Base-by-base conservation (phyloP, 2,329 filamentous ascomycete genomes). In the Xylariaceae sp. region DNA sequence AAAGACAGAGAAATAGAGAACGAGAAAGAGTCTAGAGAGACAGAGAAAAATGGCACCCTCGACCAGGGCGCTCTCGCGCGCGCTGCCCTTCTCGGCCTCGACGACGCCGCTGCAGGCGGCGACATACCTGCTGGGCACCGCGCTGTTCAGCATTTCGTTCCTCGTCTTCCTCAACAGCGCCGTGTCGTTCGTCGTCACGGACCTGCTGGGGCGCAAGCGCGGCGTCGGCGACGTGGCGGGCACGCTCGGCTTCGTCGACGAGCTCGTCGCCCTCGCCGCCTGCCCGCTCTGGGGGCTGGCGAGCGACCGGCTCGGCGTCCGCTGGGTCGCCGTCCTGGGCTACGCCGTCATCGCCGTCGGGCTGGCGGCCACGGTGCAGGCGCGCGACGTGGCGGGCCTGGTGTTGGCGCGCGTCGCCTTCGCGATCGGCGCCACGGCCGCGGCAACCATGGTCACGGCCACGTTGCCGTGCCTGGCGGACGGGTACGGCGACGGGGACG, bases 391-490 rank as follows among this genome's bases (percentile, higher is more conserved):
- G 27, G 90, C 92, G 8, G 81, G 94, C 56, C 67, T 98, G 46
- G 65, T 96, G 35, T 64, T 95, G 26, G 88, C 84, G 35, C 74
- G 92, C 45, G 67, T 96, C 32, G 66, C 93, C 35, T 98, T 98
- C 60, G 92, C 89, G 45, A 49, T 95, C 13, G 92, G 92, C 16
- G 92, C 85, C 14, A 88, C 89, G n/a, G 92, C 90, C 15, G 79
- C 84, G 5, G 74, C 88, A 11, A 96, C 92, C 1, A 98, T 98
- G 92, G 92, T 98, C 14, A 96, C 92, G 7, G 92, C 92, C 3
- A 87, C 94, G 29, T 68, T 98, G 16, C 92, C 92, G 2, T 80
- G 73, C 9, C 60, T 82, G 45, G 79, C 76, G 5, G 71, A 72
- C 42, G 72, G 75, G 19, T 61, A 53, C 24, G 53, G 52, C 24